phyloP scores from a whole-genome alignment of 2,329 filamentous ascomycete species.

The Ceratocystis cubensis region DNA sequence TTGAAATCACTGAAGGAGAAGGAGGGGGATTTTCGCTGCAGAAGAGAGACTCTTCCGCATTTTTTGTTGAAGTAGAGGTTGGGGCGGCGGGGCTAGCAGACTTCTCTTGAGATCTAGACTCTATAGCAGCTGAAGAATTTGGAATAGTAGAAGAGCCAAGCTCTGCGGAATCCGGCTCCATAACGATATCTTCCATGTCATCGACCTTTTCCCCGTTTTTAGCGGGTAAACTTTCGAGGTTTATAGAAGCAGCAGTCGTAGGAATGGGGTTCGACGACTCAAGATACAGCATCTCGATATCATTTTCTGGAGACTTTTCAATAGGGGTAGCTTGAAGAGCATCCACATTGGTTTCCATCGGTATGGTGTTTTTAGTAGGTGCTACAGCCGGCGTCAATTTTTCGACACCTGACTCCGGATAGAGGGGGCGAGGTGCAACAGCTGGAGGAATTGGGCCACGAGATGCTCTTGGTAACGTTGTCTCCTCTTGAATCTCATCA shows the following conservation, averaged over 20 bases:
- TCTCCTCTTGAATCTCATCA: constrained; percentile 23
- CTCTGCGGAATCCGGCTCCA: not conserved
- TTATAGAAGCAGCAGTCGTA: not conserved
- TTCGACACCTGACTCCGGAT: not conserved
- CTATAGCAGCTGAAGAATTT: not conserved
- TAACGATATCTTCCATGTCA: constrained; percentile 21
- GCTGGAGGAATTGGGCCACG: not conserved
- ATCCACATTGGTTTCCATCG: not conserved
- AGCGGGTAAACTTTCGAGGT: no score
- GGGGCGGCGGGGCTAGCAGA: constrained; percentile 7
- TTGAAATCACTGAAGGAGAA: constrained; percentile 23
- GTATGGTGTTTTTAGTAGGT: not conserved
- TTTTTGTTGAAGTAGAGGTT: constrained; percentile 24
- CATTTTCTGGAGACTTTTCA: not conserved
- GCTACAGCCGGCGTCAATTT: not conserved
- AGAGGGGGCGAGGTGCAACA: not conserved
- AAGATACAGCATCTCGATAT: not conserved
- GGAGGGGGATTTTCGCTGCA: constrained; percentile 20
- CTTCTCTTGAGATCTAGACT: constrained; percentile 2
- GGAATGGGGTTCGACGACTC: not conserved
- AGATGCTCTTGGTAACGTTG: no score
- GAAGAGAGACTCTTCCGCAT: constrained; percentile 24
- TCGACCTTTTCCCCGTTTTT: not conserved
- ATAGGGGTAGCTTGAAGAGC: not conserved
- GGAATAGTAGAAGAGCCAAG: not conserved